A percentile compares a stretch with the other conserved stretches of the same genome.
Evolutionary conservation across 1,284 basidiomycete species (phyloP).

Genomic region (Apiotrichum veenhuisii): DNA sequence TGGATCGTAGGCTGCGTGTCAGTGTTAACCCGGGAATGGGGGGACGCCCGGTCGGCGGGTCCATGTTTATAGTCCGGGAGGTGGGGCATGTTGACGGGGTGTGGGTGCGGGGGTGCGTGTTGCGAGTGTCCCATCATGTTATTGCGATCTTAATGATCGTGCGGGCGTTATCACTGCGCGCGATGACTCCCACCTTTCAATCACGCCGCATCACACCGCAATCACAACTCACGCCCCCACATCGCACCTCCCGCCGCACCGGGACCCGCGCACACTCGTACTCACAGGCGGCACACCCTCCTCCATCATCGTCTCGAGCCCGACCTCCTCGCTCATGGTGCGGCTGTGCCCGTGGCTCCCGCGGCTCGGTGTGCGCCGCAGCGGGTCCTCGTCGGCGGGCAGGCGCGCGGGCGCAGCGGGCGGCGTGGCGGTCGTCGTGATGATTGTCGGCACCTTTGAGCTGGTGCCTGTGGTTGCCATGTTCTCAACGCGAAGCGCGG

Average conservation of each 20-base stretch:
- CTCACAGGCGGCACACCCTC: slow-evolving; percentile 23
- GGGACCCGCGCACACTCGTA: not conserved
- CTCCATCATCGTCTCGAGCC: slow-evolving; percentile 34
- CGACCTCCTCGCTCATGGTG: slow-evolving; percentile 28
- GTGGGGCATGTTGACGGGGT: not conserved
- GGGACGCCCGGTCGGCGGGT: no score
- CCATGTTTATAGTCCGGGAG: no score
- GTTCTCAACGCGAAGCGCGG: no score
- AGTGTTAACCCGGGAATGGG: not conserved
- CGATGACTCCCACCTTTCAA: no score
- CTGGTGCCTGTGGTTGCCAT: not conserved
- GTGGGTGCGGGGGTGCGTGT: no score
- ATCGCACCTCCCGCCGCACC: not conserved
- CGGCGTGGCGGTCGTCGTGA: slow-evolving; percentile 18
- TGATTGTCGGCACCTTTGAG: slow-evolving; percentile 17
- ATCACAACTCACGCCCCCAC: not conserved
- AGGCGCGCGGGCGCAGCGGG: slow-evolving; percentile 5
- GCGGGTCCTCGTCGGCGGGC: slow-evolving; percentile 6
- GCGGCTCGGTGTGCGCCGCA: slow-evolving; percentile 11
- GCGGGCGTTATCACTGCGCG: not conserved
- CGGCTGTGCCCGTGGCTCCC: slow-evolving; percentile 15
- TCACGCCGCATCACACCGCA: no score
- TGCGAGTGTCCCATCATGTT: no score
- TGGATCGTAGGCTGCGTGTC: slow-evolving; percentile 61
- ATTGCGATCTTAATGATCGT: no score